Base-by-base conservation (phyloP, 176 grass and related monocot species). In the Neostapfia colusana region DNA sequence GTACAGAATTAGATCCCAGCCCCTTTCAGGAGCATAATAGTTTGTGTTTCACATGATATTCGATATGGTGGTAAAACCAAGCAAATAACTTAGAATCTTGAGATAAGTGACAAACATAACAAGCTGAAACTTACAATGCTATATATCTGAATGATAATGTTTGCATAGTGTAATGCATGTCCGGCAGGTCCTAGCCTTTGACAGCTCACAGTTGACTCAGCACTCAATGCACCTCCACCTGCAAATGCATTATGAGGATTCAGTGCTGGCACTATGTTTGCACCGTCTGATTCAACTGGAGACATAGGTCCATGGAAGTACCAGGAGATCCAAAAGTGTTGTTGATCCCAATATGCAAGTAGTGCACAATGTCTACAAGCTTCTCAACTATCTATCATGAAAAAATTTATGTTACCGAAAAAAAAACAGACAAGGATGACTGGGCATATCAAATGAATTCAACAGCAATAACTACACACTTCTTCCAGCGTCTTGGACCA, bases 401-500 rank as follows among this genome's bases (percentile, higher is more conserved):
- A 44, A 82, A 51, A 83, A 36, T 20, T 20, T 45, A 46, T 75
- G 57, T 81, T 65, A 84, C 21, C 13, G 31, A 3, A 31, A 48
- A 74, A 84, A 76, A 70, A 74, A 25, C 9, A 57, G 38, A 37
- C 1, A 63, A 62, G 26, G 28, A 31, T 78, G 20, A 51, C 20
- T 3, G 28, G 73, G 11, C 25, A 79, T 54, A 73, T 51, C 25
- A 55, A 79, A 27, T 9, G 23, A 74, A 89, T 48, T 75, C 10
- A 65, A 68, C 16, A 78, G 57, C 26, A 67, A 59, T 62, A 70
- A 11, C 35, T 82, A 62, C 80, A 48, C 74, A 98, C 95, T 38
- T 92, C 85, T 89, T 99, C 95, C 67, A 99, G 78, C 60, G 77
- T 89, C 67, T 82, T 95, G 60, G 89, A 90, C 95, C 95, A 99